Conservation (phyloP, 768 basidiomycete species). For the Imleria badia region DNA sequence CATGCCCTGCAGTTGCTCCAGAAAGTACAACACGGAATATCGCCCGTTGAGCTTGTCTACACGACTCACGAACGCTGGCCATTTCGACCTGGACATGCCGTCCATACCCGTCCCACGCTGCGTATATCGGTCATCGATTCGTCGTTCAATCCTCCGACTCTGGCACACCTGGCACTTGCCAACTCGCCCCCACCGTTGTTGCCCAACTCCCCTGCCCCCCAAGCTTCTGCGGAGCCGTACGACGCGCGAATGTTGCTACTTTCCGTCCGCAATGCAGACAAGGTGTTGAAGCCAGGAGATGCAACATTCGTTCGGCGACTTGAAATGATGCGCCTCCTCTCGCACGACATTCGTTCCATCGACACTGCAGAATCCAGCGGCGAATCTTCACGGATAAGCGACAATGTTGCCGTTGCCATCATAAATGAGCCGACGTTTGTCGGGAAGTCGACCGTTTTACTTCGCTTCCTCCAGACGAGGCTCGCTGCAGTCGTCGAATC, state of each 20-base stretch:
- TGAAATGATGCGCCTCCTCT: conserved; percentile 82
- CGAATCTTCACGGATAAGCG: conserved; percentile 1
- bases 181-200: conserved; percentile 37
- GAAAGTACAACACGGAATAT: conserved; percentile 44
- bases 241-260: conserved; percentile 78
- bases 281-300: conserved; percentile 65
- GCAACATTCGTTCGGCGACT: conserved; percentile 76
- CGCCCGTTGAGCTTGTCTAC: conserved; percentile 60
- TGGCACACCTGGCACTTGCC: conserved; percentile 79
- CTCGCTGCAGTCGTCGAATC: conserved; percentile 9
- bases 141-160: conserved; percentile 91
- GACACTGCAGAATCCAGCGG: not conserved
- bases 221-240: conserved; percentile 35
- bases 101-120: conserved; percentile 26
- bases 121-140: conserved; percentile 82
- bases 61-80: conserved; percentile 68
- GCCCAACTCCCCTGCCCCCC: not conserved
- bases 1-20: conserved; percentile 22
- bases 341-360: conserved; percentile 40
- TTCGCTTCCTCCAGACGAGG: conserved; percentile 43
- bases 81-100: conserved; percentile 32
- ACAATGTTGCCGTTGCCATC: conserved; percentile 73
- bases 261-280: conserved; percentile 87
- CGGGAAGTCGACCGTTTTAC: conserved; percentile 67
- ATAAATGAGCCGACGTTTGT: conserved; percentile 89